phyloP scores from a whole-genome alignment of 257 asterid genomes.

The Solanum sitiens region DNA sequence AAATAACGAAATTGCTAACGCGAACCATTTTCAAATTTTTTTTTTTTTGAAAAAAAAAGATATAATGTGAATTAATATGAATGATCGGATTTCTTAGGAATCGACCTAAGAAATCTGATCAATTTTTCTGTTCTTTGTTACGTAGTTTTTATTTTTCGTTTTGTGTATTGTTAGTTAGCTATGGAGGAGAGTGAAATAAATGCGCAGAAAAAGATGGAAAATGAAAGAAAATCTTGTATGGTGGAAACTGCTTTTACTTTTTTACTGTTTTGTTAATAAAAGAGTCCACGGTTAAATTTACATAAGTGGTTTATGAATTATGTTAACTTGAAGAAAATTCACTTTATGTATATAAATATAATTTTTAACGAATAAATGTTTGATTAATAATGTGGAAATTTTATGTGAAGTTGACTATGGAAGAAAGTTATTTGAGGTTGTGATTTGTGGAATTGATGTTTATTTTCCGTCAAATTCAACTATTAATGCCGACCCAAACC shows the following conservation, averaged over 20 bases:
- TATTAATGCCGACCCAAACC: neutral
- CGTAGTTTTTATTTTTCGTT: neutral
- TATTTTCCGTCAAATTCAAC: neutral
- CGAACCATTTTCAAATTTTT: constrained; percentile 24
- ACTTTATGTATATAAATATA: too few species aligned
- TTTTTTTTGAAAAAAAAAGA: neutral
- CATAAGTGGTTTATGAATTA: neutral
- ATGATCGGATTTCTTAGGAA: neutral
- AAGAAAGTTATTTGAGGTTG: neutral
- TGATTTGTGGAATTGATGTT: too few species aligned
- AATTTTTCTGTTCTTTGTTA: neutral
- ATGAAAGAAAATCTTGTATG: neutral
- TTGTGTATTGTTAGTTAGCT: neutral
- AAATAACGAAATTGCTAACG: constrained; percentile 45
- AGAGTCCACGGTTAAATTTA: neutral
- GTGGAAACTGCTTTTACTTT: neutral
- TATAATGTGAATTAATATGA: neutral
- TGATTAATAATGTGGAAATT: neutral
- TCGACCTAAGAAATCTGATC: neutral
- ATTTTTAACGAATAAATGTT: too few species aligned
- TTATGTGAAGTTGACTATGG: neutral
- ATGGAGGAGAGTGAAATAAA: neutral
- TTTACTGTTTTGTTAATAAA: neutral
- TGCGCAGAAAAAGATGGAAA: neutral
- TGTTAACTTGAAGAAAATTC: neutral